Percentiles rank a stretch among this genome's conserved stretches.
These are phyloP conservation scores for Colletotrichum simmondsii DNA, from an alignment of 2,329 filamentous ascomycete species.

Conservation along the genomic window DNA sequence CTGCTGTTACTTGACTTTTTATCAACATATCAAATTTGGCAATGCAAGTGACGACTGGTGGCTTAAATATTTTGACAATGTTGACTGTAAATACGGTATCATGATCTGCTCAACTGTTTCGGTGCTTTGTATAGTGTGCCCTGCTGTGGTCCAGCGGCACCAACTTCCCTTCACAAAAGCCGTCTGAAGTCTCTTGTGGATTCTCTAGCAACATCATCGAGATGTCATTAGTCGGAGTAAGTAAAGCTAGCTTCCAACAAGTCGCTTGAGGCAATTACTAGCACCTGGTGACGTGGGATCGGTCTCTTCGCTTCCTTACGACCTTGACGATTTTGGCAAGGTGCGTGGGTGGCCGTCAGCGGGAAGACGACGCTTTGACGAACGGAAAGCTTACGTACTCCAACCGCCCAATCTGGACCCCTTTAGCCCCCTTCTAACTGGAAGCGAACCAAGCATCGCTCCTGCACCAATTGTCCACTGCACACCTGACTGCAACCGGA, in stretches of 20 bases:
- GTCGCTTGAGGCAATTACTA: background rate
- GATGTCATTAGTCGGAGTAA: constrained; percentile 10
- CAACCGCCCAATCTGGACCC: background rate
- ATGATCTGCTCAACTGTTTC: background rate
- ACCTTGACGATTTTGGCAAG: background rate
- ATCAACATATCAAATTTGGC: background rate
- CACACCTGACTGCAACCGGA: background rate
- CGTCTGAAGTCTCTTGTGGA: background rate
- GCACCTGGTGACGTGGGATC: constrained; percentile 15
- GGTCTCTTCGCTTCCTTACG: background rate
- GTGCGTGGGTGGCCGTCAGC: background rate
- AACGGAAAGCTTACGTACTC: constrained; percentile 15
- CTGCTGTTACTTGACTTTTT: background rate
- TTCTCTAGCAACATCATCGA: constrained; percentile 3
- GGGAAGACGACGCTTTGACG: background rate
- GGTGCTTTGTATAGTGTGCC: background rate
- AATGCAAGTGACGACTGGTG: background rate
- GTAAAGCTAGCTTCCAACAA: constrained; percentile 5
- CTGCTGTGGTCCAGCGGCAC: background rate
- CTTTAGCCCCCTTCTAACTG: background rate
- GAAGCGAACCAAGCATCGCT: background rate
- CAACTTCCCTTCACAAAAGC: background rate
- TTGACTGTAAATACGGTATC: background rate
- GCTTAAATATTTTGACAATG: background rate
- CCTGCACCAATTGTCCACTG: background rate